A percentile compares a stretch with the other conserved stretches of the same genome.
These are phyloP conservation scores for Leccinum sublutescens DNA, from an alignment of 768 basidiomycete genomes.

Conservation along the genomic window DNA sequence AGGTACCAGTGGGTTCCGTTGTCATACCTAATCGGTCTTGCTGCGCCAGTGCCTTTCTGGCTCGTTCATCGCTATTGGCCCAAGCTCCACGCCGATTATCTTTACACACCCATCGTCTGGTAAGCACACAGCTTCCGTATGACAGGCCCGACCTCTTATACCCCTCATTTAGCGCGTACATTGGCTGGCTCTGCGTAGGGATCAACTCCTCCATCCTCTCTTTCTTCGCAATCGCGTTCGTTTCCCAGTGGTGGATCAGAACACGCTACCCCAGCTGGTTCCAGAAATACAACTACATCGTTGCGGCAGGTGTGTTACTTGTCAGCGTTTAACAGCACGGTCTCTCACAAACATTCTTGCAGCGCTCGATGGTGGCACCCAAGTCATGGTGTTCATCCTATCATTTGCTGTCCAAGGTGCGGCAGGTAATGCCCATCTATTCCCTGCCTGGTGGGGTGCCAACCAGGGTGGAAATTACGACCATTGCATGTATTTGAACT, in stretches of 20 bases:
- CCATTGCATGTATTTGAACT: slow-evolving; percentile 20
- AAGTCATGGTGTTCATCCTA: slow-evolving; percentile 57
- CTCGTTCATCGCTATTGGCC: slow-evolving; percentile 38
- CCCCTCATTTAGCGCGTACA: slow-evolving; percentile 10
- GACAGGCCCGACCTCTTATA: background rate
- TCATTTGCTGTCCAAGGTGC: slow-evolving; percentile 53
- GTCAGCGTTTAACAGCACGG: background rate
- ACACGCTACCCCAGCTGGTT: slow-evolving; percentile 38
- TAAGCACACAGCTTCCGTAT: slow-evolving; percentile 10
- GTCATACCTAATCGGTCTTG: slow-evolving; percentile 34
- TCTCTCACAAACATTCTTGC: background rate
- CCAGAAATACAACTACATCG: slow-evolving; percentile 37
- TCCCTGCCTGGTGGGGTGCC: slow-evolving; percentile 59
- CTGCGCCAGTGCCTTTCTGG: slow-evolving; percentile 42
- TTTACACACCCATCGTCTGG: slow-evolving; percentile 33
- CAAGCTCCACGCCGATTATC: slow-evolving; percentile 23
- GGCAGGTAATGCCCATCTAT: slow-evolving; percentile 45
- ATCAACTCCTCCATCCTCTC: slow-evolving; percentile 28
- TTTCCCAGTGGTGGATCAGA: slow-evolving; percentile 40
- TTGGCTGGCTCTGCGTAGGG: slow-evolving; percentile 22
- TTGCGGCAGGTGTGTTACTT: slow-evolving; percentile 39
- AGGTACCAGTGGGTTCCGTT: slow-evolving; percentile 42
- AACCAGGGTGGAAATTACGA: slow-evolving; percentile 48
- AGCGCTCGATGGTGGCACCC: slow-evolving; percentile 40
- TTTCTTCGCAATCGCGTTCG: slow-evolving; percentile 27